Evolutionary conservation across 2,329 filamentous ascomycete genomes (phyloP).

Genomic region (Fusarium sp.): DNA sequence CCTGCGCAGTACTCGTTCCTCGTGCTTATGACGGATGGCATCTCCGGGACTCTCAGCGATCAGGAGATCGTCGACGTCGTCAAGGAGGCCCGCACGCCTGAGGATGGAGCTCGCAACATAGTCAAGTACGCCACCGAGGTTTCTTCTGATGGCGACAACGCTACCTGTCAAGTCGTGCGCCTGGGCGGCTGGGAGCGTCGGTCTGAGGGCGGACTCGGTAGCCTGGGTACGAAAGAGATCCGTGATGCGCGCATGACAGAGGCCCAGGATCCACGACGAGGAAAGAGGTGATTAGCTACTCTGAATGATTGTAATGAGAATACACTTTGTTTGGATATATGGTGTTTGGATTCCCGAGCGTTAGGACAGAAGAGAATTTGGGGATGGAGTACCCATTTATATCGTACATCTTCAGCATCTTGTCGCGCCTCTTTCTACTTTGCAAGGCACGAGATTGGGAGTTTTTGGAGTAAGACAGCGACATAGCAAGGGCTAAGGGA

Average conservation of each 20-base stretch:
- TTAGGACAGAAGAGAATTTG: background rate
- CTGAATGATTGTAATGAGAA: background rate
- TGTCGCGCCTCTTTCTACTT: conserved; percentile 28
- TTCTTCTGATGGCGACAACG: conserved; percentile 71
- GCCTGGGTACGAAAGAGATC: conserved; percentile 90
- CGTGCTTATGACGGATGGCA: conserved; percentile 87
- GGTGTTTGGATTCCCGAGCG: background rate
- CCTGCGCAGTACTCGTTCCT: conserved; percentile 90
- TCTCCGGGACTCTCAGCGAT: conserved; percentile 85
- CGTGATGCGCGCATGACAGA: conserved; percentile 84
- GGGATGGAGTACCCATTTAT: conserved; percentile 13
- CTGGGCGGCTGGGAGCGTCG: conserved; percentile 76
- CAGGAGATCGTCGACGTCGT: conserved; percentile 97
- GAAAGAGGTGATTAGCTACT: conserved; percentile 56
- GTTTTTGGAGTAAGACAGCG: conserved; percentile 34
- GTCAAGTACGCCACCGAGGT: conserved; percentile 92
- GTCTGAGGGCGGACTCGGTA: conserved; percentile 86
- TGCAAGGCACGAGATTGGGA: conserved; percentile 40
- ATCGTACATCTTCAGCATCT: conserved; percentile 19
- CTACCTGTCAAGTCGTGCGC: conserved; percentile 72
- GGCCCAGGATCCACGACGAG: conserved; percentile 80
- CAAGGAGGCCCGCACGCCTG: conserved; percentile 91
- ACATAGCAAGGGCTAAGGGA: conserved; percentile 23
- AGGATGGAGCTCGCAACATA: conserved; percentile 80
- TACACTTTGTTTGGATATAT: conserved; percentile 11